A percentile compares a stretch with the other conserved stretches of the same genome.
Conservation (phyloP, 1,284 basidiomycete species). For the Thecaphora thlaspeos region DNA sequence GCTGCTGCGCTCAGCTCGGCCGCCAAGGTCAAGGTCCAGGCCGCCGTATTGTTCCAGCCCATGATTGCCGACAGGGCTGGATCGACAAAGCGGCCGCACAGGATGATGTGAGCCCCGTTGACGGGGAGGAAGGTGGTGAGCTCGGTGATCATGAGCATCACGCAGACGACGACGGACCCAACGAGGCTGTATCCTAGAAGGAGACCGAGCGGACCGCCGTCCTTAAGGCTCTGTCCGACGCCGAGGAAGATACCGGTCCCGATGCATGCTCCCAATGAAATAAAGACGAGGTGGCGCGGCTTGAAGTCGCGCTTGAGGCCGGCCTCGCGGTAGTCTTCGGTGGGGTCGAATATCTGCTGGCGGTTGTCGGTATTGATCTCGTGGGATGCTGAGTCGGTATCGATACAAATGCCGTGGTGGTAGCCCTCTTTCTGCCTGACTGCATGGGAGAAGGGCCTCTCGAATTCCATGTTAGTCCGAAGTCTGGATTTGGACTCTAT, state of each 20-base stretch:
- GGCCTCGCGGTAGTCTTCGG: neutral
- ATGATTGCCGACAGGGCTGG: conserved; percentile 66
- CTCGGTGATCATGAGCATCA: conserved; percentile 58
- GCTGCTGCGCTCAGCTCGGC: conserved; percentile 15
- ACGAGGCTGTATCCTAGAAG: conserved; percentile 52
- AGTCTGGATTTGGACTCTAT: too few relatives aligned
- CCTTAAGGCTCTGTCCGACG: conserved; percentile 64
- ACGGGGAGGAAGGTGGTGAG: conserved; percentile 63
- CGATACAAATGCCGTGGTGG: too few relatives aligned
- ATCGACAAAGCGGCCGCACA: conserved; percentile 75
- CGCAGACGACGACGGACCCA: conserved; percentile 12
- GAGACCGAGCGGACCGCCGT: conserved; percentile 59
- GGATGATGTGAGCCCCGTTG: conserved; percentile 71
- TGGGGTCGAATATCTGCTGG: neutral
- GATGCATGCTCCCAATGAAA: neutral
- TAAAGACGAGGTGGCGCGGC: neutral
- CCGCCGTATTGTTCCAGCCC: conserved; percentile 67
- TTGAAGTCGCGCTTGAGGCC: neutral
- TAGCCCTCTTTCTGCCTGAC: too few relatives aligned
- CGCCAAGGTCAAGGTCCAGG: neutral
- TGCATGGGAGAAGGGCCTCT: too few relatives aligned
- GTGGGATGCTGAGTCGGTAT: too few relatives aligned
- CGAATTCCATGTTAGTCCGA: too few relatives aligned
- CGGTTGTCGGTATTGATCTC: too few relatives aligned
- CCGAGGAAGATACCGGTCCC: conserved; percentile 66